These are phyloP conservation scores for Endocalyx cinctus DNA, from an alignment of 2,329 filamentous ascomycete species.

Conservation along the genomic window DNA sequence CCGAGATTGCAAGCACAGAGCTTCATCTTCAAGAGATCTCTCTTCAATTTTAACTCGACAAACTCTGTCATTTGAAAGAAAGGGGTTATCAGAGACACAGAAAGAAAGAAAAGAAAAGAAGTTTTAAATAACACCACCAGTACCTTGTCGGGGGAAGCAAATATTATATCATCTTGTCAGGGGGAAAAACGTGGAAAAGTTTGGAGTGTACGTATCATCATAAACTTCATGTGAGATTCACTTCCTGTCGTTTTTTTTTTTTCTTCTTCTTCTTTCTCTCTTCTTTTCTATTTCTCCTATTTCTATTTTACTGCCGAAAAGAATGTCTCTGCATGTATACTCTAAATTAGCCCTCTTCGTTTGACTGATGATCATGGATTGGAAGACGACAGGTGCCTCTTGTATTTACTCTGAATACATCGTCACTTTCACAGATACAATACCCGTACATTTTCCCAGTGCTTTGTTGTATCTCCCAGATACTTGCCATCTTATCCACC, in stretches of 20 bases:
- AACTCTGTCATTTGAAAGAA: too few relatives aligned
- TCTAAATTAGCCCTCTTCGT: too few relatives aligned
- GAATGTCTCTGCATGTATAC: too few relatives aligned
- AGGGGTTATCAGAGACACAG: too few relatives aligned
- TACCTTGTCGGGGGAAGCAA: too few relatives aligned
- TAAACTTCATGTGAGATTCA: constrained; percentile 36
- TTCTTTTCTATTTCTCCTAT: constrained; percentile 17
- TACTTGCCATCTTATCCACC: too few relatives aligned
- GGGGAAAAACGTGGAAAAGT: too few relatives aligned
- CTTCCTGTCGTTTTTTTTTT: constrained; percentile 28
- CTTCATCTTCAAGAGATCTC: constrained; percentile 49
- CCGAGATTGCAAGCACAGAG: constrained; percentile 57
- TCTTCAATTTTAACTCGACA: constrained; percentile 35
- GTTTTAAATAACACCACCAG: too few relatives aligned
- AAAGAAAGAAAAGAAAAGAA: too few relatives aligned
- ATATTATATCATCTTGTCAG: constrained; percentile 15
- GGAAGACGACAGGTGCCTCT: constrained; percentile 32
- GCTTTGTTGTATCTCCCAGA: too few relatives aligned
- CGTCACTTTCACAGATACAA: constrained; percentile 27
- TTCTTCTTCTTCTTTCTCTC: constrained; percentile 22
- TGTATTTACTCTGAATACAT: constrained; percentile 39
- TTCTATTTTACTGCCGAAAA: too few relatives aligned
- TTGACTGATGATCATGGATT: constrained; percentile 31
- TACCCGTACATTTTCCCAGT: too few relatives aligned
- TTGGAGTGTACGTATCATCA: constrained; percentile 59